Evolutionary conservation across 768 basidiomycete genomes (phyloP).

Genomic region (Pulveroboletus frians): DNA sequence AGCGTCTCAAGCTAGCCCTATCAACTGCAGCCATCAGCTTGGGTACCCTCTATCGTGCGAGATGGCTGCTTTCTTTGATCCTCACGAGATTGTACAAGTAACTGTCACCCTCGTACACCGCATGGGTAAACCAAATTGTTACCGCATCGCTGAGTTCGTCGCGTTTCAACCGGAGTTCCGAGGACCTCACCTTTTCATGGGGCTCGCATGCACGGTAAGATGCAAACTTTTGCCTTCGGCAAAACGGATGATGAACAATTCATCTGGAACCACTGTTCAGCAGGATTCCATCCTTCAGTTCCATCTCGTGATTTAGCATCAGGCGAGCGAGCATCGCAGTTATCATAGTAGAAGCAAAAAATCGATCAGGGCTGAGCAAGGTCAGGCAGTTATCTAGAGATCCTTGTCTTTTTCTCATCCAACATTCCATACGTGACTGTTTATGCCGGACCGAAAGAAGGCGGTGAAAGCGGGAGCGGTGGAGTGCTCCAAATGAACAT

Average conservation of each 20-base stretch:
- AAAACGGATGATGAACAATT: constrained; percentile 28
- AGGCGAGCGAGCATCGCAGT: constrained; percentile 39
- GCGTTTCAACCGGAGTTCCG: background rate
- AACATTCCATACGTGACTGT: background rate
- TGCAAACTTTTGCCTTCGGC: background rate
- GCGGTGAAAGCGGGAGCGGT: background rate
- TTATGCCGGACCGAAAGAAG: background rate
- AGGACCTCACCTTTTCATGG: background rate
- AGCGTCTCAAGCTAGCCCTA: background rate
- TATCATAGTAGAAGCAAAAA: constrained; percentile 37
- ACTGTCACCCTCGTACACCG: background rate
- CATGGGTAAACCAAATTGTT: background rate
- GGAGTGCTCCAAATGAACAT: too few relatives aligned
- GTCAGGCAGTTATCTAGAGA: background rate
- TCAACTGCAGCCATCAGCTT: background rate
- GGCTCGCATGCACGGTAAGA: too few relatives aligned
- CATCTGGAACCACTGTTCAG: constrained; percentile 32
- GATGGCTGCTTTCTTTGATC: background rate
- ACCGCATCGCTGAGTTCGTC: background rate
- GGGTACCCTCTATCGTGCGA: background rate
- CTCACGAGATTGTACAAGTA: background rate
- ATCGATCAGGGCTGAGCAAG: constrained; percentile 36
- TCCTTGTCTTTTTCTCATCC: background rate
- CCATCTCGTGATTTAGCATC: constrained; percentile 38
- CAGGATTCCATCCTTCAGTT: constrained; percentile 32